Percentiles rank a stretch among this genome's conserved stretches.
phyloP scores from a whole-genome alignment of 176 grass and related monocot species.

The Oryza glumipatula region DNA sequence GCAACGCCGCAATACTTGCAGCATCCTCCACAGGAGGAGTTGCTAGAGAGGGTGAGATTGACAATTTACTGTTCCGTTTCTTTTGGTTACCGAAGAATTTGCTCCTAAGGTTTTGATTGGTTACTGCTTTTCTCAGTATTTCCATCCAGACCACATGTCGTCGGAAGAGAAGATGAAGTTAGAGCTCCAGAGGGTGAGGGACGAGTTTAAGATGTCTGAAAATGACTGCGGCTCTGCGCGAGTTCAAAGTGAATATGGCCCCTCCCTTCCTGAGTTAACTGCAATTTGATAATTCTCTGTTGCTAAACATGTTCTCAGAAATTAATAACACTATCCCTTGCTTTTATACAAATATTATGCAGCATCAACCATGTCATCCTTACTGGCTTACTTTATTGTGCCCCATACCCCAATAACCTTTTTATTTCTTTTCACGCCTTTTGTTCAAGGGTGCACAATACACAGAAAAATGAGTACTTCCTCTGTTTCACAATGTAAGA shows the following conservation, averaged over 20 bases:
- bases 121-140: constrained; percentile 72
- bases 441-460: background rate
- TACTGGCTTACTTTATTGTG: background rate
- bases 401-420: background rate
- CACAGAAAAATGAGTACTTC: background rate
- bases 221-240: constrained; percentile 89
- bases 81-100: background rate
- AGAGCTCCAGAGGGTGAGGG: constrained; percentile 78
- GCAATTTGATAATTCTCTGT: background rate
- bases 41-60: constrained; percentile 75
- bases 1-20: constrained; percentile 41
- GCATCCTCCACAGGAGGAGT: constrained; percentile 60
- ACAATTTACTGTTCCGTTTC: background rate
- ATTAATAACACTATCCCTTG: background rate
- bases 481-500: no score
- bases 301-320: constrained; percentile 25
- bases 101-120: background rate
- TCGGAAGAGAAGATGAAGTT: constrained; percentile 94
- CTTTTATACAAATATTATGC: background rate
- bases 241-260: constrained; percentile 71
- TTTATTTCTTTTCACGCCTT: background rate
- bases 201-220: constrained; percentile 97
- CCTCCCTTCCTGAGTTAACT: background rate
- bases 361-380: background rate
- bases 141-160: constrained; percentile 94